phyloP scores from a whole-genome alignment of 768 basidiomycete genomes.

The Phylloporus sp. region DNA sequence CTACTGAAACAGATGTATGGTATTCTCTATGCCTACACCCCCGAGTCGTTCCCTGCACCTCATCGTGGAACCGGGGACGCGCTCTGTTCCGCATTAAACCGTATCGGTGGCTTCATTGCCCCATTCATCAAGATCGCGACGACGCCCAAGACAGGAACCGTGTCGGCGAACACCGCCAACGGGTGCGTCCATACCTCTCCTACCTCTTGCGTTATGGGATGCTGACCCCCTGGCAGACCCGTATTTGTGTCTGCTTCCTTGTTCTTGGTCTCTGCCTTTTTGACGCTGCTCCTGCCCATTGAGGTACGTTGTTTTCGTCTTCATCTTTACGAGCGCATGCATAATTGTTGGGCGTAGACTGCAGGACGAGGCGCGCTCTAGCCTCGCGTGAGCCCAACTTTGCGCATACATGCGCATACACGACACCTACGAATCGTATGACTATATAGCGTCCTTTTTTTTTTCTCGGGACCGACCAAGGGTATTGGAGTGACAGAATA shows the following conservation, averaged over 20 bases:
- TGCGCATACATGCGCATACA: too few relatives aligned
- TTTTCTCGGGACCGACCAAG: too few relatives aligned
- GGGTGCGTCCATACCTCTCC: slow-evolving; percentile 25
- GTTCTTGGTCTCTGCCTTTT: slow-evolving; percentile 39
- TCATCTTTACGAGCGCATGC: not conserved
- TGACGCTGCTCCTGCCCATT: slow-evolving; percentile 44
- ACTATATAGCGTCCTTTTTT: too few relatives aligned
- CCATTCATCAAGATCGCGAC: slow-evolving; percentile 49
- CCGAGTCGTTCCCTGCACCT: slow-evolving; percentile 56
- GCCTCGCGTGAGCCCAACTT: too few relatives aligned
- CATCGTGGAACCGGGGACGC: slow-evolving; percentile 56
- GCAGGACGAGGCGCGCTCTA: slow-evolving; percentile 25
- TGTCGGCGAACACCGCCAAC: slow-evolving; percentile 32
- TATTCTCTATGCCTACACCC: slow-evolving; percentile 54
- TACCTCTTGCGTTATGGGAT: not conserved
- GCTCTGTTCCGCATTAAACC: slow-evolving; percentile 45
- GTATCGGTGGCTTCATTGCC: slow-evolving; percentile 44
- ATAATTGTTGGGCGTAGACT: slow-evolving; percentile 12
- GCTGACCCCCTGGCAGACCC: slow-evolving; percentile 31
- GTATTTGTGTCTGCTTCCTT: slow-evolving; percentile 46
- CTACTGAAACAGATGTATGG: slow-evolving; percentile 41
- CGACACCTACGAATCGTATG: not conserved
- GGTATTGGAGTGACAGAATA: too few relatives aligned
- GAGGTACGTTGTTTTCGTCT: slow-evolving; percentile 32
- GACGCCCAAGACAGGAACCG: slow-evolving; percentile 30